Conservation (phyloP, 208 protist genomes). For the Strigomonas oncopelti region DNA sequence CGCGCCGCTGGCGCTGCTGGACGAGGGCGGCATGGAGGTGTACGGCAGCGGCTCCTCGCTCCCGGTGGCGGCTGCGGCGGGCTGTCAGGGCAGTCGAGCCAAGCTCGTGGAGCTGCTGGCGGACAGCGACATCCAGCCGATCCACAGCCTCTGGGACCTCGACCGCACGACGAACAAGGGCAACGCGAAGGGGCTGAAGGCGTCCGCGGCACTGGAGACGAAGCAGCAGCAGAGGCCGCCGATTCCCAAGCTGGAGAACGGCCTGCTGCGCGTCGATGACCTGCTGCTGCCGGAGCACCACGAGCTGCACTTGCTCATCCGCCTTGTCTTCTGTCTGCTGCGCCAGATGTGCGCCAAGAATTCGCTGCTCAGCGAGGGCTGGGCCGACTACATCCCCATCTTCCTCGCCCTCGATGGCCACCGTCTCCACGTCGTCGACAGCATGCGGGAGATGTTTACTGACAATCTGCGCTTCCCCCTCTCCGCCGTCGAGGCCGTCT, state of each 20-base stretch:
- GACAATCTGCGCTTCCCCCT: conserved; percentile 48
- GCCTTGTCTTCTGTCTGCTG: conserved; percentile 61
- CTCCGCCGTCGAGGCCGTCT: conserved; percentile 31
- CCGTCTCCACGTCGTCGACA: conserved; percentile 50
- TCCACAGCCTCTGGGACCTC: conserved; percentile 4
- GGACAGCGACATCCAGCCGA: not conserved
- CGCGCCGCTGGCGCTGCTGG: conserved; percentile 47
- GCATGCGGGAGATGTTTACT: conserved; percentile 60
- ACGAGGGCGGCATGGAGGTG: conserved; percentile 9
- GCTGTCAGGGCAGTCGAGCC: not conserved
- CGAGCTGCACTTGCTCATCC: conserved; percentile 55
- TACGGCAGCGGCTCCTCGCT: conserved; percentile 14
- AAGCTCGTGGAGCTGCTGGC: conserved; percentile 1
- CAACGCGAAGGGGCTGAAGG: not conserved
- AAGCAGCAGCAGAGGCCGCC: not conserved
- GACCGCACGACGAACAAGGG: not conserved
- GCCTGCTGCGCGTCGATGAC: conserved; percentile 26
- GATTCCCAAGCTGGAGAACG: not conserved
- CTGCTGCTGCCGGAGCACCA: conserved; percentile 33
- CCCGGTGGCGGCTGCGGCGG: conserved; percentile 2
- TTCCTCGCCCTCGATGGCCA: conserved; percentile 49
- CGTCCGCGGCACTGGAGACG: no score
- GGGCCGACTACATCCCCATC: conserved; percentile 47
- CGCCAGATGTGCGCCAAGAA: conserved; percentile 43
- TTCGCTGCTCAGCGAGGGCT: conserved; percentile 32